Base-by-base conservation (phyloP, 2,329 filamentous ascomycete species). In the Pleomassaria siparia region DNA sequence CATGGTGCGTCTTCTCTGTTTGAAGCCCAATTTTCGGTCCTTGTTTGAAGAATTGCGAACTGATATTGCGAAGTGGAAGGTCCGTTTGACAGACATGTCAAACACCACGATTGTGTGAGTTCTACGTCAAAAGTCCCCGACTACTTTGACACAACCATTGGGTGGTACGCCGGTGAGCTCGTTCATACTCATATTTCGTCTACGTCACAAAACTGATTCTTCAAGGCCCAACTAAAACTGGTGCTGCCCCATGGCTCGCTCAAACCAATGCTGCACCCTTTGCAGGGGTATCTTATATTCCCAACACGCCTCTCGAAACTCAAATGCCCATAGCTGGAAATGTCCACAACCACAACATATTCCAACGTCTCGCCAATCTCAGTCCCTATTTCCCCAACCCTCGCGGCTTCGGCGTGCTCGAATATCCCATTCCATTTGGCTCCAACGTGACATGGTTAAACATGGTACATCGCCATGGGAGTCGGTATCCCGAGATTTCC, bases 391-490 rank as follows among this genome's bases (percentile, higher is more conserved):
- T 81, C 51, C 83, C 86, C 0, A 84, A 85, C 46, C 81, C 85
- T 0, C 60, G 66, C 26, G 88, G 88, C 1, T 91, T 90, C 54
- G 88, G 88, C 2, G 85, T 88, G 0, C 74, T 86, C 13, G 88
- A 91, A 68, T 87, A 86, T 58, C 76, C 86, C 2, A 67, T 89
- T 13, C 87, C 86, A 1, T 66, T 74, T 6, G 86, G 83, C 11
- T 80, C 86, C 0, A 83, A 86, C 48, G 87, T 90, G 41, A 75
- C 84, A 22, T 85, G 88, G 72, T 74, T 91, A 36, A 74, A 87
- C 72, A 85, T 90, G 83, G 74, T 90, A 4, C 86, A 85, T 11
- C 81, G 88, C 1, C 87, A 91, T 63, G 88, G 88, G 8, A 79
- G 85, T 30, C 79, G 88, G 12, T 91, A 91, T 66, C 88, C 88